These are phyloP conservation scores for Populus tomentosa DNA, from an alignment of 441 rosid species.

Conservation along the genomic window DNA sequence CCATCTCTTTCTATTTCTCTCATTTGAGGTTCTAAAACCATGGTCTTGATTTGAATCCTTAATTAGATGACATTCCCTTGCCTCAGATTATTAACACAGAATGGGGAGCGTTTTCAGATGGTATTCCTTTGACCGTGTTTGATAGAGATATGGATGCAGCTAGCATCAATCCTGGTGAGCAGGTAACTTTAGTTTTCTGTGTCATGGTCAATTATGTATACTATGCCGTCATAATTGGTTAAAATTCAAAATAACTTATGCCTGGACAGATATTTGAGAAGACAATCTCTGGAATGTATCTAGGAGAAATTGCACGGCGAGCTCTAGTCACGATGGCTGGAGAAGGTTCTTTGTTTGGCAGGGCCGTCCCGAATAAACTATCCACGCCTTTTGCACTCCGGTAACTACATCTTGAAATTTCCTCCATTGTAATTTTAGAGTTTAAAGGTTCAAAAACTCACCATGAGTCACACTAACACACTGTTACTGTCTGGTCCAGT, in stretches of 20 bases:
- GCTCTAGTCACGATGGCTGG: slow-evolving; percentile 56
- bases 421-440: neutral
- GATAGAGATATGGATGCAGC: slow-evolving; percentile 78
- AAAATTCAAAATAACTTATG: slow-evolving; percentile 11
- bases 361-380: slow-evolving; percentile 41
- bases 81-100: slow-evolving; percentile 75
- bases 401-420: slow-evolving; percentile 29
- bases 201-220: neutral
- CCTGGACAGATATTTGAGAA: slow-evolving; percentile 69
- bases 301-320: slow-evolving; percentile 77
- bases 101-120: slow-evolving; percentile 85
- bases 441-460: neutral
- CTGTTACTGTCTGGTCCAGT: neutral
- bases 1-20: neutral
- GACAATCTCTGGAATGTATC: slow-evolving; percentile 93
- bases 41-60: neutral
- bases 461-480: neutral
- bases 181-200: slow-evolving; percentile 39
- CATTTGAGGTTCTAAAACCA: too few relatives aligned
- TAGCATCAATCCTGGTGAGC: slow-evolving; percentile 82
- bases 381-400: slow-evolving; percentile 46
- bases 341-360: slow-evolving; percentile 58
- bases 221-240: neutral
- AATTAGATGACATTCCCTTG: slow-evolving; percentile 5
- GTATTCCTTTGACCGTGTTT: slow-evolving; percentile 64